These are phyloP conservation scores for Blastocystis sp. DNA, from an alignment of 352 stramenopile genomes.

Conservation along the genomic window DNA sequence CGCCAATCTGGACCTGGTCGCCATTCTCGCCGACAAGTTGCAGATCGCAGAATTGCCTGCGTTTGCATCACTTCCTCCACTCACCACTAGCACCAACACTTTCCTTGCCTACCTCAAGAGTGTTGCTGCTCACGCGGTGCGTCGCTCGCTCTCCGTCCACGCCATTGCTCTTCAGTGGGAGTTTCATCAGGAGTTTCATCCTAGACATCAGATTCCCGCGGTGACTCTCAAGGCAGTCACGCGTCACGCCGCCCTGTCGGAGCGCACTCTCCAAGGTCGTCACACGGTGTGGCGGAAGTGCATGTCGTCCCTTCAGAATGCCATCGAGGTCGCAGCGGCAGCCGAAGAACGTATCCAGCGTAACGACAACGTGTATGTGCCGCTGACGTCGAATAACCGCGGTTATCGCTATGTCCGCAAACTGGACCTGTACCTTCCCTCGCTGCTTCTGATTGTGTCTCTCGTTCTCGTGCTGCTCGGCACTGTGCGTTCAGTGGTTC, in stretches of 20 bases:
- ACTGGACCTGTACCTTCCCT: constrained; percentile 11
- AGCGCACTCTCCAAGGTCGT: neutral
- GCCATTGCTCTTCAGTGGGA: neutral
- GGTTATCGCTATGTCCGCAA: constrained; percentile 1
- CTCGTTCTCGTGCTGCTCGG: neutral
- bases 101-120: constrained; percentile 7
- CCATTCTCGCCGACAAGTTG: constrained; percentile 23
- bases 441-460: neutral
- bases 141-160: constrained; percentile 3
- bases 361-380: constrained; percentile 19
- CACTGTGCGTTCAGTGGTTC: neutral
- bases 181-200: neutral
- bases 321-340: constrained; percentile 1
- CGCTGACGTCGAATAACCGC: neutral
- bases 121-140: neutral
- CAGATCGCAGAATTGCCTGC: neutral
- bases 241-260: neutral
- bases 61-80: neutral
- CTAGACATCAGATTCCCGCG: constrained; percentile 34
- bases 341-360: constrained; percentile 11
- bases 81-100: neutral
- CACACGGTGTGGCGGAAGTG: neutral
- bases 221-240: constrained; percentile 26
- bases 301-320: neutral
- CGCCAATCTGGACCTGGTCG: constrained; percentile 40